Percentiles rank a stretch among this genome's conserved stretches.
phyloP scores from a whole-genome alignment of 768 basidiomycete species.

The Austroboletus eburneus region DNA sequence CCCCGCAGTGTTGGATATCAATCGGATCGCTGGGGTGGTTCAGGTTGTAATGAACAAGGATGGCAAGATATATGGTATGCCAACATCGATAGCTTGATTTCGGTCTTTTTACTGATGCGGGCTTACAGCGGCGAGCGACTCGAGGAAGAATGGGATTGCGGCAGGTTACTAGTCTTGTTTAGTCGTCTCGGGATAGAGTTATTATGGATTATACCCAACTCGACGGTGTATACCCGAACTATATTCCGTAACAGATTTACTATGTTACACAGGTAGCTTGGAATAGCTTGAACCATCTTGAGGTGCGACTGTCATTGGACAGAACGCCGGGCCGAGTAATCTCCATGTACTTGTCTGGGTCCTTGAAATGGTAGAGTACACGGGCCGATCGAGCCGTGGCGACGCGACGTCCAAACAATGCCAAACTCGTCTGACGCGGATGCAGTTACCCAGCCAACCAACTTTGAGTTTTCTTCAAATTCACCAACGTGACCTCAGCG shows the following conservation, averaged over 20 bases:
- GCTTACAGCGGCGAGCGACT: conserved; percentile 76
- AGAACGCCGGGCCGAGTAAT: too few species aligned
- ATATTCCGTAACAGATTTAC: too few species aligned
- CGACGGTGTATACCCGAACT: not conserved
- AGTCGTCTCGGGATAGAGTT: not conserved
- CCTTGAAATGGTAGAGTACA: too few species aligned
- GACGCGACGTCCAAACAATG: too few species aligned
- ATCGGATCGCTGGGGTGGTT: conserved; percentile 71
- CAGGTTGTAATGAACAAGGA: conserved; percentile 56
- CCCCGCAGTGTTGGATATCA: conserved; percentile 54
- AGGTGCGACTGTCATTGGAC: too few species aligned
- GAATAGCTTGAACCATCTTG: too few species aligned
- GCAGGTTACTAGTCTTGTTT: conserved; percentile 60
- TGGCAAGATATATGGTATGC: conserved; percentile 61
- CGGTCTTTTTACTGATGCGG: conserved; percentile 1
- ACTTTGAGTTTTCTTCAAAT: too few species aligned
- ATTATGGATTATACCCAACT: not conserved
- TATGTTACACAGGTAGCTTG: too few species aligned
- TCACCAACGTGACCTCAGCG: not conserved
- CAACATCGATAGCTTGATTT: not conserved
- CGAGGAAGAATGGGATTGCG: conserved; percentile 89
- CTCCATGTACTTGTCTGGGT: too few species aligned
- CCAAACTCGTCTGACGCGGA: conserved; percentile 18
- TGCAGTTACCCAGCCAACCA: too few species aligned
- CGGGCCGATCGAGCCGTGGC: too few species aligned